These are phyloP conservation scores for Ganoderma sp. DNA, from an alignment of 1,284 basidiomycete genomes.

Conservation along the genomic window DNA sequence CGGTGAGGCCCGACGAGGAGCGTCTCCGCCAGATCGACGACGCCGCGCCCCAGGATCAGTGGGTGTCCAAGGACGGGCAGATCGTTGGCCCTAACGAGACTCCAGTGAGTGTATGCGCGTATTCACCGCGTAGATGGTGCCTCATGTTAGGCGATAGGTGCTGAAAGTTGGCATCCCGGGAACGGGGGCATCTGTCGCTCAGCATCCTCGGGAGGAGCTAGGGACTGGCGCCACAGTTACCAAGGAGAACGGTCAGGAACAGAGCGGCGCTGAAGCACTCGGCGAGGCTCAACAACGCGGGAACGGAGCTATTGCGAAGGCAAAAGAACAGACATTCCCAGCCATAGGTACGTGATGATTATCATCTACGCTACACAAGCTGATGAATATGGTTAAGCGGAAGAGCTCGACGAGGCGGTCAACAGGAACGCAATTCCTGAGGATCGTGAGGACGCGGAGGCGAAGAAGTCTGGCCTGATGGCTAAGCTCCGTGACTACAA, in stretches of 20 bases:
- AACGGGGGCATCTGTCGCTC: constrained; percentile 47
- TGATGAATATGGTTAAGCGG: constrained; percentile 41
- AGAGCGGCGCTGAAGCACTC: constrained; percentile 39
- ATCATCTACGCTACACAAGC: constrained; percentile 17
- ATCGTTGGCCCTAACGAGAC: constrained; percentile 45
- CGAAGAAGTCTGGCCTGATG: constrained; percentile 59
- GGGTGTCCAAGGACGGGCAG: constrained; percentile 56
- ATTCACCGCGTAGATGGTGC: neutral
- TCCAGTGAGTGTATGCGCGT: constrained; percentile 34
- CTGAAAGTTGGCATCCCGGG: constrained; percentile 58
- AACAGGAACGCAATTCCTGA: constrained; percentile 36
- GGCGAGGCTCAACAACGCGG: constrained; percentile 32
- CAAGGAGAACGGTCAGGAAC: constrained; percentile 46
- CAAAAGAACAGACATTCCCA: constrained; percentile 23
- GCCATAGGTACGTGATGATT: neutral
- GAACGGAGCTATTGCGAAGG: constrained; percentile 30
- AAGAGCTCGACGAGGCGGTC: constrained; percentile 41
- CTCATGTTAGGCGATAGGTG: constrained; percentile 35
- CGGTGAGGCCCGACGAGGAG: constrained; percentile 72
- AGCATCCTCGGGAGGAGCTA: constrained; percentile 51
- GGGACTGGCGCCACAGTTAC: constrained; percentile 38
- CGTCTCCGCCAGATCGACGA: constrained; percentile 72
- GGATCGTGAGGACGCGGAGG: constrained; percentile 51
- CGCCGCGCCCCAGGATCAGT: constrained; percentile 68
- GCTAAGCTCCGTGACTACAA: constrained; percentile 50